Evolutionary conservation across 1,284 basidiomycete genomes (phyloP).

Genomic region (Ustilago lituana): DNA sequence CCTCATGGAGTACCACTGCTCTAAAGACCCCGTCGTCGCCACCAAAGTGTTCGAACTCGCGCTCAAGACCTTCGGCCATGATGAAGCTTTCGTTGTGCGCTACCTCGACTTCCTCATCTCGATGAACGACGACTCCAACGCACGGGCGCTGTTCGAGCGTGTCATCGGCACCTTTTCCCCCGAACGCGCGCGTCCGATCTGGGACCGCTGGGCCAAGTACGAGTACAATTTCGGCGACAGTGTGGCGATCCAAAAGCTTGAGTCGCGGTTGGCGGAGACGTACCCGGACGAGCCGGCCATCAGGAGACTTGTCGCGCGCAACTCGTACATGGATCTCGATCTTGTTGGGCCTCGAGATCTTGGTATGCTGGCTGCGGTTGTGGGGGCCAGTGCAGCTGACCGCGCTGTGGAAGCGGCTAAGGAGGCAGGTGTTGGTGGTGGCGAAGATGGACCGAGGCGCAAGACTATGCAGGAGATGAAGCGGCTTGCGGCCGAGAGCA

Average conservation of each 20-base stretch:
- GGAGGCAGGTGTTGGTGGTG: constrained; percentile 15
- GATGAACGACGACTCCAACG: constrained; percentile 95
- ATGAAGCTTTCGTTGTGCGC: constrained; percentile 79
- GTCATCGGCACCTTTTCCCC: constrained; percentile 81
- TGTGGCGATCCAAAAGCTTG: constrained; percentile 86
- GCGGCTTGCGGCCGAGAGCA: constrained; percentile 57
- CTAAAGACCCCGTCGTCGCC: constrained; percentile 83
- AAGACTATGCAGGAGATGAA: constrained; percentile 58
- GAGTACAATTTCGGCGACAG: constrained; percentile 95
- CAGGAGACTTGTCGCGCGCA: constrained; percentile 88
- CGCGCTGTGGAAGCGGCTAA: constrained; percentile 43
- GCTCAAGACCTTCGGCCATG: constrained; percentile 83
- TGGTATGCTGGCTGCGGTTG: constrained; percentile 71
- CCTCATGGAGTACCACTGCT: constrained; percentile 94
- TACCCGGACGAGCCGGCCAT: constrained; percentile 88
- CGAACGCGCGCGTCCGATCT: constrained; percentile 83
- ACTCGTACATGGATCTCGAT: constrained; percentile 87
- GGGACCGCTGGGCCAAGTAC: constrained; percentile 95
- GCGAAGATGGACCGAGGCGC: constrained; percentile 45
- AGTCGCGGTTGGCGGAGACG: constrained; percentile 84
- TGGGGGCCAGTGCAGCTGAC: constrained; percentile 44
- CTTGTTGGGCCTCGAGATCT: constrained; percentile 88
- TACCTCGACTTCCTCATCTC: constrained; percentile 93
- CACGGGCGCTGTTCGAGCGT: constrained; percentile 92
- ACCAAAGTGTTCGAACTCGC: constrained; percentile 94